Base-by-base conservation (phyloP, 2,329 filamentous ascomycete species). In the Nemania sp. region DNA sequence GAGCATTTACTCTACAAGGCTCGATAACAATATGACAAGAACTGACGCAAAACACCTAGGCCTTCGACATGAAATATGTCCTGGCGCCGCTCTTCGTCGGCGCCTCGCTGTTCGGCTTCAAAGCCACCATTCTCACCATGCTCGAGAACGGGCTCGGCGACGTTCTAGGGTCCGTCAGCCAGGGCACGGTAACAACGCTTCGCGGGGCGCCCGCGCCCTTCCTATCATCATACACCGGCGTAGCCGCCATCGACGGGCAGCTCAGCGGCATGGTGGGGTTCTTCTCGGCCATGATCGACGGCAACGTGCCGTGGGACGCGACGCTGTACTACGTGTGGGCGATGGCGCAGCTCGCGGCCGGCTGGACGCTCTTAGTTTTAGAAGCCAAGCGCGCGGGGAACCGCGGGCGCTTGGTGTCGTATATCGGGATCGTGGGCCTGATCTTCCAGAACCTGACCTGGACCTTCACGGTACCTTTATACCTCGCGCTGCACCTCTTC, bases 301-400 rank as follows among this genome's bases (percentile, higher is more conserved):
- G 64, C 36, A 59, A 59, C 43, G 60, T 63, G 39, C 26, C 56
- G 44, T 59, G 56, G 47, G 59, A 64, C 7, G 43, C 48, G 23
- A 55, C 44, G 23, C 40, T 65, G 7, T 65, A 64, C 59, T 65
- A 63, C 49, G 41, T 61, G 23, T 69, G 66, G 63, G 61, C 43
- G 9, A 61, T 67, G 60, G 63, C 60, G 6, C 68, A 70, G 54
- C 66, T 66, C 49, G 60, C 51, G 23, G 65, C 63, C 24, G 58
- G 24, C 24, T 68, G 66, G 66, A 61, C 64, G 5, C 31, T 66
- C 2, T 49, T 70, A 14, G 43, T 68, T 23, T 67, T 70, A 51
- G 68, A 70, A 57, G 56, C 57, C 3, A 60, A 62, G 49, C 61
- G 67, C 39, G 52, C 40, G 30, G 67, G 65, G 24, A 68, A 67